phyloP scores from a whole-genome alignment of 2,329 filamentous ascomycete genomes.

The Teratosphaeria viscida region DNA sequence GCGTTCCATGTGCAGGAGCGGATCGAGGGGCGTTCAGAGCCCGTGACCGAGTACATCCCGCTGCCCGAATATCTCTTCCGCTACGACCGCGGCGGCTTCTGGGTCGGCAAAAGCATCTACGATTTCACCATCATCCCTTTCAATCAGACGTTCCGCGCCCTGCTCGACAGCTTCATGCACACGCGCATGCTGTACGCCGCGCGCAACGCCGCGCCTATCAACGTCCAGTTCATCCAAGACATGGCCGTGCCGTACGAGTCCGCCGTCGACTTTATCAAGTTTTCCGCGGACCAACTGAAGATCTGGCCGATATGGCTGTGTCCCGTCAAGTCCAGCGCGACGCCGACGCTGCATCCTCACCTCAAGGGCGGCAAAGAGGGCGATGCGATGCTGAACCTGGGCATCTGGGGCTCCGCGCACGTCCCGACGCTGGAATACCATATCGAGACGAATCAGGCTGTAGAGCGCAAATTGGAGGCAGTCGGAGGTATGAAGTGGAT shows the following conservation, averaged over 20 bases:
- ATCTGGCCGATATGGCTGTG: conserved; percentile 52
- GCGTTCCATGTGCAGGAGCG: conserved; percentile 52
- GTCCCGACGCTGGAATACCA: conserved; percentile 43
- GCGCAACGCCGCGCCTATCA: conserved; percentile 46
- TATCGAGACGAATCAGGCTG: conserved; percentile 55
- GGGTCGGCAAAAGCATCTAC: conserved; percentile 52
- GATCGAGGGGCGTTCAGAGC: not conserved
- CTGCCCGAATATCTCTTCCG: conserved; percentile 47
- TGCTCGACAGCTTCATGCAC: conserved; percentile 50
- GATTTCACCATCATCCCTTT: conserved; percentile 52
- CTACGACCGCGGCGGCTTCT: conserved; percentile 56
- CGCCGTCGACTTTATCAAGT: conserved; percentile 44
- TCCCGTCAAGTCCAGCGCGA: conserved; percentile 28
- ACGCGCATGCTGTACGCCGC: conserved; percentile 54
- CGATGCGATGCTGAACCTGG: conserved; percentile 43
- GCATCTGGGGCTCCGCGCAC: conserved; percentile 72
- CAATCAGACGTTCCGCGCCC: conserved; percentile 46
- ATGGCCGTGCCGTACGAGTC: conserved; percentile 46
- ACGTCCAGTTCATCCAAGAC: conserved; percentile 53
- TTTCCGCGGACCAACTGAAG: conserved; percentile 36
- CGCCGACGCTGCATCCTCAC: not conserved
- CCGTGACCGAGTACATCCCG: conserved; percentile 33
- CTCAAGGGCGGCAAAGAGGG: not conserved
- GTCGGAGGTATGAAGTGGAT: conserved; percentile 77
- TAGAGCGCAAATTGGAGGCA: conserved; percentile 58